Evolutionary conservation across 768 basidiomycete species (phyloP), one percentile per base, ranked within the genome.

Genomic region (Lentinula sp.): DNA sequence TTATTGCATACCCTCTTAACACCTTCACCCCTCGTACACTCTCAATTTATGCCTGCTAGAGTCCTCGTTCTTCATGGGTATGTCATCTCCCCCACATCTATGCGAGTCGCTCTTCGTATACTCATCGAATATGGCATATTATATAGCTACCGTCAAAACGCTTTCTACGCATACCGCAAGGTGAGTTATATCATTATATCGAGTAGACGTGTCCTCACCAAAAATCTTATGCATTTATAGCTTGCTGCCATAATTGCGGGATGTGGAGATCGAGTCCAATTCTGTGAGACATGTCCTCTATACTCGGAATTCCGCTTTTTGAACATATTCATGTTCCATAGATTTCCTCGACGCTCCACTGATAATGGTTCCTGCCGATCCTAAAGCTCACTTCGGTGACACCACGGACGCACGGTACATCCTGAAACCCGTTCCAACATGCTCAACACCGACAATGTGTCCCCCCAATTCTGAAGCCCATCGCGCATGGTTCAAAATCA

Each of bases 401-500:
- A n/a, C 18, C n/a, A 31, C 56, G 13, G 45, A 46, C 32, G 42
- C n/a, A 16, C 42, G 45, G 13, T n/a, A 49, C 16, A 50, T n/a
- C 3, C 34, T 48, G 8, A 48, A 34, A 50, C 18, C 48, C 10
- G 45, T 39, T 16, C 57, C 57, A n/a, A 59, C 32, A 11, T 59
- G 57, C 23, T 59, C 57, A 21, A 59, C 46, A n/a, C 57, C 57
- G 7, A 59, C 57, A n/a, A 59, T 46, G 48, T 15, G 46, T 45
- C 57, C 57, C 10, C 4, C 28, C 1, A 32, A 49, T 3, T 50
- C 57, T 34, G 45, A 39, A 13, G 32, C 57, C 3, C 45, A 21
- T 18, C 57, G 57, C n/a, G 57, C 45, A 18, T 59, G 57, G 57
- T 59, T 59, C 57, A 46, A 45, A 34, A 59, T 59, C 4, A 59